phyloP scores from a whole-genome alignment of 352 stramenopile species.

The Globisporangium iwayamae region DNA sequence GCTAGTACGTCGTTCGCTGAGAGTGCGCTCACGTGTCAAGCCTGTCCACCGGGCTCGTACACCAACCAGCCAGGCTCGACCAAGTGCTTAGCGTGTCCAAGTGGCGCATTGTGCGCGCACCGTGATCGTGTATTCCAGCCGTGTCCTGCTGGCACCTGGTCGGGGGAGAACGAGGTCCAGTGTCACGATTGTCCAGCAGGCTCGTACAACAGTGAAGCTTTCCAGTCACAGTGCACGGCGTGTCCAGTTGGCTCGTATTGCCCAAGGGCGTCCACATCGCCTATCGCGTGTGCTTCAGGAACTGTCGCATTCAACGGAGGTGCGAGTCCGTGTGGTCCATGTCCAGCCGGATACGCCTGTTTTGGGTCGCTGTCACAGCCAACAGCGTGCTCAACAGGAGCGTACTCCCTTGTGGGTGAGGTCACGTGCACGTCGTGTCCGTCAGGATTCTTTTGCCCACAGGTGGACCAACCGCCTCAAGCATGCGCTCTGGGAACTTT shows the following conservation, averaged over 20 bases:
- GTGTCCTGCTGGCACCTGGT: slow-evolving; percentile 60
- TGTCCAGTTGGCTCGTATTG: slow-evolving; percentile 58
- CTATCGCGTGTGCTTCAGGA: slow-evolving; percentile 28
- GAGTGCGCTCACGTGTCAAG: slow-evolving; percentile 23
- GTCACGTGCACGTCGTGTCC: slow-evolving; percentile 30
- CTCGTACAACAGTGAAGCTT: slow-evolving; percentile 28
- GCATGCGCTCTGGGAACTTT: slow-evolving; percentile 17
- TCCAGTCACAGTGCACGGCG: slow-evolving; percentile 26
- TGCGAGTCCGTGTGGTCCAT: slow-evolving; percentile 32
- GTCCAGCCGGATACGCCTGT: slow-evolving; percentile 52
- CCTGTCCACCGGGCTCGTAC: slow-evolving; percentile 45
- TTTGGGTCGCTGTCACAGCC: background rate
- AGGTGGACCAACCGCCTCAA: slow-evolving; percentile 7
- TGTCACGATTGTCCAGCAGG: slow-evolving; percentile 52
- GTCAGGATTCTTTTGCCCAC: slow-evolving; percentile 27
- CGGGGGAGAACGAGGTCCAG: slow-evolving; percentile 22
- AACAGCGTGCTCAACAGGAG: slow-evolving; percentile 16
- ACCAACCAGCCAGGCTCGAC: slow-evolving; percentile 26
- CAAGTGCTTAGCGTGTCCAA: slow-evolving; percentile 37
- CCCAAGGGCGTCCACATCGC: slow-evolving; percentile 22
- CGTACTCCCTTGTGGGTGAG: slow-evolving; percentile 17
- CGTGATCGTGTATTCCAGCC: slow-evolving; percentile 12
- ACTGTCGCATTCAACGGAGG: slow-evolving; percentile 28
- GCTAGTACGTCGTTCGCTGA: slow-evolving; percentile 32
- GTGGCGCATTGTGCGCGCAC: slow-evolving; percentile 30